phyloP scores from a whole-genome alignment of 306 rosid species.

The Quercus alba region DNA sequence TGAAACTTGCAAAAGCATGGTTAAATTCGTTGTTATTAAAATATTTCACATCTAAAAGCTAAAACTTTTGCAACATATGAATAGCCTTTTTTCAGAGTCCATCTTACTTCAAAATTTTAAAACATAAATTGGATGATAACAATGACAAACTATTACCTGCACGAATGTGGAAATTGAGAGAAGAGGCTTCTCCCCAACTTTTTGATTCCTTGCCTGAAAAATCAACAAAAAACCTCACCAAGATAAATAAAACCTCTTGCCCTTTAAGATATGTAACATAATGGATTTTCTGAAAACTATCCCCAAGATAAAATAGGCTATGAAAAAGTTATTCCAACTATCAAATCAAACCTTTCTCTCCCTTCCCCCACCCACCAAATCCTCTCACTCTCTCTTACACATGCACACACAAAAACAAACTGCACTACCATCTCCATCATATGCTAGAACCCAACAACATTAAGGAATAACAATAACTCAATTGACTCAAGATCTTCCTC shows the following conservation, averaged over 20 bases:
- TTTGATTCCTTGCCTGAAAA: constrained; percentile 92
- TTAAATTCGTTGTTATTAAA: neutral
- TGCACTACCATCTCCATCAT: neutral
- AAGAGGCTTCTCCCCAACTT: constrained; percentile 98
- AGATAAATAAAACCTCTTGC: constrained; percentile 12
- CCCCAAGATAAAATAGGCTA: neutral
- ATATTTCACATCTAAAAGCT: neutral
- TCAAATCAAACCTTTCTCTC: constrained; percentile 3
- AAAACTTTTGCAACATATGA: neutral
- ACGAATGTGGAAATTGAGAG: constrained; percentile 77
- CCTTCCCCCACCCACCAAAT: neutral
- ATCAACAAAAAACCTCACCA: constrained; percentile 24
- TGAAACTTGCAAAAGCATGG: neutral
- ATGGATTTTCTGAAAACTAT: neutral
- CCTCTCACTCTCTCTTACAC: neutral
- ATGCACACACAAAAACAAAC: neutral
- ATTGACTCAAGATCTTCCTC: neutral
- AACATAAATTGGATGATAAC: neutral
- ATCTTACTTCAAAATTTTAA: constrained; percentile 14
- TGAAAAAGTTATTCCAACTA: neutral
- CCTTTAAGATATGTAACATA: neutral
- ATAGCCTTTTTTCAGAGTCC: neutral
- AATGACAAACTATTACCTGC: constrained; percentile 56
- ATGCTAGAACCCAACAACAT: neutral
- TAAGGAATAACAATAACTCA: neutral